phyloP scores from a whole-genome alignment of 345 rosid species.

The Leavenworthia alabamica region DNA sequence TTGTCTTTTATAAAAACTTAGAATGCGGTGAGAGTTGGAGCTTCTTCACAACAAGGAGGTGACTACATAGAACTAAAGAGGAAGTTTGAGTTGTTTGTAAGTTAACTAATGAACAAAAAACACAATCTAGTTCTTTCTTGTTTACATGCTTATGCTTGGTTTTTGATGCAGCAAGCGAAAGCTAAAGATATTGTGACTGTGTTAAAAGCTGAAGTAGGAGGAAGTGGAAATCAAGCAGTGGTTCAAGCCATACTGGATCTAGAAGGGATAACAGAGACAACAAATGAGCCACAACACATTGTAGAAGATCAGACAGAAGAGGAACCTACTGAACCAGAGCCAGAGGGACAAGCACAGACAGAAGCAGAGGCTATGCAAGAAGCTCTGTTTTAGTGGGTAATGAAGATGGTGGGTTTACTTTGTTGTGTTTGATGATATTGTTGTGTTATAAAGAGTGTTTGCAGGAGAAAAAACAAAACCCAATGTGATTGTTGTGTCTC shows the following conservation, averaged over 20 bases:
- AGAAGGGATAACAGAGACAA: slow-evolving; percentile 62
- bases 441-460: slow-evolving; percentile 19
- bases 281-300: slow-evolving; percentile 26
- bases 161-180: slow-evolving; percentile 53
- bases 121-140: background rate
- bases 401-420: slow-evolving; percentile 19
- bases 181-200: slow-evolving; percentile 46
- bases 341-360: slow-evolving; percentile 1
- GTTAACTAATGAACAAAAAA: slow-evolving; percentile 14
- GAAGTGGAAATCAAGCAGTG: slow-evolving; percentile 34
- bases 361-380: slow-evolving; percentile 32
- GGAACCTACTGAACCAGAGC: background rate
- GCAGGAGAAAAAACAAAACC: slow-evolving; percentile 2
- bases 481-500: slow-evolving; percentile 22
- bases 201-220: slow-evolving; percentile 47
- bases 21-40: background rate
- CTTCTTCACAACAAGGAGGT: slow-evolving; percentile 23
- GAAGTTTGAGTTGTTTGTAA: slow-evolving; percentile 65
- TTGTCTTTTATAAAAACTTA: background rate
- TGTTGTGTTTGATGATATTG: slow-evolving; percentile 15
- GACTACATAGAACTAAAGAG: slow-evolving; percentile 48
- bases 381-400: slow-evolving; percentile 24
- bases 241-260: slow-evolving; percentile 55
- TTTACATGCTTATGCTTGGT: background rate
- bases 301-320: slow-evolving; percentile 14